A percentile compares a stretch with the other conserved stretches of the same genome.
Conservation (phyloP, 345 rosid genomes). For the Microthlaspi erraticum region DNA sequence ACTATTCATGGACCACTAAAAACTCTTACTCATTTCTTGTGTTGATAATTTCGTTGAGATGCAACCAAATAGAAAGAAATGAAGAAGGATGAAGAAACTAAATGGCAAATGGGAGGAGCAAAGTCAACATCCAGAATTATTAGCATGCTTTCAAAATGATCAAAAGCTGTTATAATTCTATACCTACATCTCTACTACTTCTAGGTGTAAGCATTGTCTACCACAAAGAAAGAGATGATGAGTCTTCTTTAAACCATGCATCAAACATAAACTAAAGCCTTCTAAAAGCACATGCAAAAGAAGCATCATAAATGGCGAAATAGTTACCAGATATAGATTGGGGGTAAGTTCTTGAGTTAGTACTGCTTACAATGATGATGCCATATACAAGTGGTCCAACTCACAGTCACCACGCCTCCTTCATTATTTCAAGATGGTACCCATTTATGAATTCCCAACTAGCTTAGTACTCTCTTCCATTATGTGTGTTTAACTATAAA, state of each 20-base stretch:
- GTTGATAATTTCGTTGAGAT: slow-evolving; percentile 32
- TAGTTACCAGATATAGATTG: slow-evolving; percentile 4
- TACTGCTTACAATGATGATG: slow-evolving; percentile 30
- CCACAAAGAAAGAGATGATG: slow-evolving; percentile 29
- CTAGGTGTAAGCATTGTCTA: slow-evolving; percentile 30
- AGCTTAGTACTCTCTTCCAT: slow-evolving; percentile 17
- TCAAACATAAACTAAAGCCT: neutral
- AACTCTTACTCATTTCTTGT: slow-evolving; percentile 45
- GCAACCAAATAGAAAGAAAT: slow-evolving; percentile 30
- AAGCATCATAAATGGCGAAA: slow-evolving; percentile 28
- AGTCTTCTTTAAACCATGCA: slow-evolving; percentile 18
- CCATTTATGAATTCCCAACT: slow-evolving; percentile 19
- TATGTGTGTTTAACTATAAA: neutral
- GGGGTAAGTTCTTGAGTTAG: neutral
- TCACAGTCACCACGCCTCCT: slow-evolving; percentile 31
- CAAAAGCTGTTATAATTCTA: slow-evolving; percentile 40
- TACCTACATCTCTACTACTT: slow-evolving; percentile 26
- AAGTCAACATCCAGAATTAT: slow-evolving; percentile 60
- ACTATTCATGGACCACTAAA: slow-evolving; percentile 40
- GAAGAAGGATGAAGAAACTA: slow-evolving; percentile 29
- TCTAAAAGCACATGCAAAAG: slow-evolving; percentile 18
- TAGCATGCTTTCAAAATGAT: slow-evolving; percentile 37
- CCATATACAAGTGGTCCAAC: slow-evolving; percentile 47
- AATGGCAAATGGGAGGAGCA: slow-evolving; percentile 34
- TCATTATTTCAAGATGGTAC: slow-evolving; percentile 31